Evolutionary conservation across 2,329 filamentous ascomycete genomes (phyloP).

Genomic region (Coleophoma cylindrospora): DNA sequence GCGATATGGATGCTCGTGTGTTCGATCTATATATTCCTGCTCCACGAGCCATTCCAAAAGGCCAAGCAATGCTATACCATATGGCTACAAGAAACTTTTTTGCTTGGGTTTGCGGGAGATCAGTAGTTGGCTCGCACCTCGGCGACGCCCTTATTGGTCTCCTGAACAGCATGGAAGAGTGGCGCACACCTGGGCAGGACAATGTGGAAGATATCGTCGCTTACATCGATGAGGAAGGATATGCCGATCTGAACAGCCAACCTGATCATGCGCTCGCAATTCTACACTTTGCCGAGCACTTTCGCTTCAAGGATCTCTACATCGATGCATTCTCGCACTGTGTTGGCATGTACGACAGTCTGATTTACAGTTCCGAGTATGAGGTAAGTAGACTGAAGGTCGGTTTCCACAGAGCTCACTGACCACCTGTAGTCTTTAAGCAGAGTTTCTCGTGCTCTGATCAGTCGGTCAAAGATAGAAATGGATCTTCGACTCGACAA

Average conservation of each 20-base stretch:
- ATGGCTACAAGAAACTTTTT: slow-evolving; percentile 71
- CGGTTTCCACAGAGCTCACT: background rate
- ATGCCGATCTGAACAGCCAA: slow-evolving; percentile 60
- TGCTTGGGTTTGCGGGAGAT: slow-evolving; percentile 61
- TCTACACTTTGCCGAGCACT: slow-evolving; percentile 63
- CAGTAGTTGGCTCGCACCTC: slow-evolving; percentile 63
- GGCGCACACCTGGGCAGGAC: slow-evolving; percentile 46
- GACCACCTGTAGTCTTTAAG: slow-evolving; percentile 37
- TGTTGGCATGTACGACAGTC: slow-evolving; percentile 66
- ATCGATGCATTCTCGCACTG: slow-evolving; percentile 72
- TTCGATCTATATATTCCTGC: slow-evolving; percentile 67
- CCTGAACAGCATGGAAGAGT: slow-evolving; percentile 60
- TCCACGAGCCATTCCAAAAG: slow-evolving; percentile 45
- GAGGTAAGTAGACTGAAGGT: slow-evolving; percentile 38
- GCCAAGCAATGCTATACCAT: slow-evolving; percentile 57
- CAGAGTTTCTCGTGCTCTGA: slow-evolving; percentile 55
- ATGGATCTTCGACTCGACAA: slow-evolving; percentile 58
- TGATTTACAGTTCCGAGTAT: slow-evolving; percentile 55
- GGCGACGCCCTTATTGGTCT: slow-evolving; percentile 59
- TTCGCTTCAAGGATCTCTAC: slow-evolving; percentile 60
- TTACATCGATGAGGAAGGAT: slow-evolving; percentile 67
- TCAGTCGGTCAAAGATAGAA: slow-evolving; percentile 57
- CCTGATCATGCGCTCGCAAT: slow-evolving; percentile 65
- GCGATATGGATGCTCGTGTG: slow-evolving; percentile 10
- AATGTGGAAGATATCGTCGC: slow-evolving; percentile 56